Evolutionary conservation across 768 basidiomycete genomes (phyloP), one percentile per base, ranked within the genome.

Genomic region (Psilocybe azurescens): DNA sequence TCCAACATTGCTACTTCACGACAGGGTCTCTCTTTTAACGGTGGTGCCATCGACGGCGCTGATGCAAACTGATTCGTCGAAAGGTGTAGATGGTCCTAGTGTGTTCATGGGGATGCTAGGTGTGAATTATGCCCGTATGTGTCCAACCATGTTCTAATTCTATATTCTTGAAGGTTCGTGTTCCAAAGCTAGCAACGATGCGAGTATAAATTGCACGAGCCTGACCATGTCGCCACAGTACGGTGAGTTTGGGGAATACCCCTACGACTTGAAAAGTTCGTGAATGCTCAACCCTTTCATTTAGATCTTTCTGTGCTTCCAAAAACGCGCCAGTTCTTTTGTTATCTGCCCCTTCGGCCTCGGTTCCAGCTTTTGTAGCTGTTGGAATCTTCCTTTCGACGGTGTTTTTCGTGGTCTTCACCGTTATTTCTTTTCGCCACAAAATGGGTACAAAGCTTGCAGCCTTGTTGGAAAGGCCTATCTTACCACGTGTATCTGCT

Each of bases 261-360:
- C n/a, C 51, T 5, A 55, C 52, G 36, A 20, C 14, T 28, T 29
- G 18, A 20, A 20, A 46, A 16, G 36, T n/a, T 36, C 46, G 56
- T 20, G 13, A 18, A 36, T 56, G 53, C 33, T 60, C 24, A 53
- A 41, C 10, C 29, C 30, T 11, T 6, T 32, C 44, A 30, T 44
- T 9, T 30, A 93, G 91, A 93, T 69, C 74, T 89, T n/a, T 83
- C 86, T 4, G 84, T 80, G 5, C 81, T 94, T 49, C 87, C 89
- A 0, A 63, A 65, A 83, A 82, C 53, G 81, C 86, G 0, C 88
- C 91, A 0, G 76, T 77, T 47, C 75, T 85, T 41, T 69, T 86
- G 6, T 72, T 91, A 49, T 82, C 84, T 16, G 83, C 88, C 2
- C 90, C 92, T 2, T 80, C 85, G 5, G 75, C 85, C 18, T 80